Conservation (phyloP, 805 yeast genomes). For the Jamesozyma piceae region DNA sequence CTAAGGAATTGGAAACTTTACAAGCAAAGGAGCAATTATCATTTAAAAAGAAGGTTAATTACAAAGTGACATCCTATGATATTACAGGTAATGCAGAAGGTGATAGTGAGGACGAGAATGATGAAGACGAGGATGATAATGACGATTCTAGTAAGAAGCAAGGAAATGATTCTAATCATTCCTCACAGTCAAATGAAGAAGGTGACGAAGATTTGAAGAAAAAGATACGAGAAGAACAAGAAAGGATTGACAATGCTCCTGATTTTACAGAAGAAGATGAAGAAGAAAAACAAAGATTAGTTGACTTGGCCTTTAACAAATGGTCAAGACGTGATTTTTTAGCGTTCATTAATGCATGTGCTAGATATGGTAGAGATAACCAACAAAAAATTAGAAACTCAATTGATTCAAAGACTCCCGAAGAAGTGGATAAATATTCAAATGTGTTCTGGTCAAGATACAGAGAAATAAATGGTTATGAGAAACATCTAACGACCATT, state of each 20-base stretch:
- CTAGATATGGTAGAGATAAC: constrained; percentile 52
- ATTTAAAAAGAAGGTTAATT: constrained; percentile 50
- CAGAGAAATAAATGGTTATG: constrained; percentile 56
- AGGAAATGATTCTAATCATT: constrained; percentile 5
- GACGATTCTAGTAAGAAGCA: constrained; percentile 31
- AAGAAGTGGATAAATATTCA: constrained; percentile 53
- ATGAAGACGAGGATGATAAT: constrained; percentile 20
- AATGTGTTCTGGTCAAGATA: constrained; percentile 56
- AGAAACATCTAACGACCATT: constrained; percentile 60
- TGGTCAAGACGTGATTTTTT: constrained; percentile 75
- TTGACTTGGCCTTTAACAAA: constrained; percentile 49
- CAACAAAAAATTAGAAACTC: constrained; percentile 42
- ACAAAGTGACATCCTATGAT: constrained; percentile 49
- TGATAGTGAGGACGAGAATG: constrained; percentile 34
- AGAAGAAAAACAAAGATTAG: constrained; percentile 40
- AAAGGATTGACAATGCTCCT: constrained; percentile 43
- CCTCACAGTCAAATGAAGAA: constrained; percentile 39
- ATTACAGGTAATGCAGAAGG: constrained; percentile 46
- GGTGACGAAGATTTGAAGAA: constrained; percentile 10
- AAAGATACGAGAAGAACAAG: constrained; percentile 37
- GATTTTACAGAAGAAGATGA: constrained; percentile 60
- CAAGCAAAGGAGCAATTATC: constrained; percentile 58
- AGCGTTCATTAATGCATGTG: constrained; percentile 59
- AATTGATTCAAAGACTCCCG: constrained; percentile 46
- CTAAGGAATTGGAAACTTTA: constrained; percentile 42